These are phyloP conservation scores for Sporothrix variecibatus DNA, from an alignment of 2,329 filamentous ascomycete genomes.

Conservation along the genomic window DNA sequence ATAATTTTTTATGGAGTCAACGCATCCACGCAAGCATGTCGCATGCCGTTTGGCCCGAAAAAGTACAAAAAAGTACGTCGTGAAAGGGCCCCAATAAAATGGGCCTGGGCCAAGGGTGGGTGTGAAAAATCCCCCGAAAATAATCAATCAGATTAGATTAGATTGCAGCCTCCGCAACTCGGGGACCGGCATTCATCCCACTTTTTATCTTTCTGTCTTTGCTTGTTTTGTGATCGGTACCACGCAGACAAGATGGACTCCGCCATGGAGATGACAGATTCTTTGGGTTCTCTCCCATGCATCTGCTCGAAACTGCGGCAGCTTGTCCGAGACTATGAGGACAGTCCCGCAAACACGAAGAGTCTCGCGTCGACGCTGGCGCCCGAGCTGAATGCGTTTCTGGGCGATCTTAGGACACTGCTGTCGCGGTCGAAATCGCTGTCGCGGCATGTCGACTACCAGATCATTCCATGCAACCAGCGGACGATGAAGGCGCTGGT, in stretches of 20 bases:
- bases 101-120: no score
- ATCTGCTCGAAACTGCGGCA: not conserved
- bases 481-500: conserved; percentile 38
- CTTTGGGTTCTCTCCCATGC: not conserved
- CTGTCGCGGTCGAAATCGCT: conserved; percentile 37
- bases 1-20: not conserved
- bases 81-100: not conserved
- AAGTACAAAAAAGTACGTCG: no score
- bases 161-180: not conserved
- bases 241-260: not conserved
- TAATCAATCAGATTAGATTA: conserved; percentile 4
- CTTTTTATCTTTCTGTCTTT: not conserved
- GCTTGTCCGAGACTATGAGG: not conserved
- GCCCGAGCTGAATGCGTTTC: not conserved
- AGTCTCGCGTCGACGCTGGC: conserved; percentile 8
- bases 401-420: conserved; percentile 25
- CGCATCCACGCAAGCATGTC: no score
- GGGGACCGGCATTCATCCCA: not conserved
- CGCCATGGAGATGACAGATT: not conserved
- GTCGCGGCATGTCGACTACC: conserved; percentile 37
- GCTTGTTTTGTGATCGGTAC: not conserved
- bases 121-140: not conserved
- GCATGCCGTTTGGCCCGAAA: no score
- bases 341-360: not conserved
- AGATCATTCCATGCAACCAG: conserved; percentile 37